Conservation (phyloP, 371 early-diverging fungal genomes). For the Mortierella sp. region DNA sequence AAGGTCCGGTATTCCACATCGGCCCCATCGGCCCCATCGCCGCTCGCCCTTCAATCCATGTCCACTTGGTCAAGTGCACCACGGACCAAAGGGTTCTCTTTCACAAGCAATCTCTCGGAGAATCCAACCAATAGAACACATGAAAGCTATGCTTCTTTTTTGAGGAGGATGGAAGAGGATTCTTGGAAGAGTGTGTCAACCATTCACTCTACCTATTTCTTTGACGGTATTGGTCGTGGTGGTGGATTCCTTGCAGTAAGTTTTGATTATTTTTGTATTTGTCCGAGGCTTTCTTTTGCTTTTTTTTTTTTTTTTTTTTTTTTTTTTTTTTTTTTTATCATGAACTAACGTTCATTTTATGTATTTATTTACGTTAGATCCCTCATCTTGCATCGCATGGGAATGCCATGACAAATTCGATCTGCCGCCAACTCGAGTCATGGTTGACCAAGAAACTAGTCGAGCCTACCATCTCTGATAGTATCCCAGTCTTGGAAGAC, state of each 20-base stretch:
- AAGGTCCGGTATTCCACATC: constrained; percentile 26
- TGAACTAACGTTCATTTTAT: too few species aligned
- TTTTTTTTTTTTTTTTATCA: not conserved
- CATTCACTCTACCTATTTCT: constrained; percentile 46
- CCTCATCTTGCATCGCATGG: constrained; percentile 51
- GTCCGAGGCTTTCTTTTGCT: not conserved
- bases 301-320: too few species aligned
- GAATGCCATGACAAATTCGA: constrained; percentile 40
- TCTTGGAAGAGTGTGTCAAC: constrained; percentile 50
- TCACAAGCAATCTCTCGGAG: constrained; percentile 16
- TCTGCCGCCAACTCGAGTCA: constrained; percentile 36
- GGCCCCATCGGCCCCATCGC: constrained; percentile 15
- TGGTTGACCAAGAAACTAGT: constrained; percentile 49
- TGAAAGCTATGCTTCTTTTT: constrained; percentile 22
- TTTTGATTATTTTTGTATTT: not conserved
- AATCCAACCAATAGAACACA: constrained; percentile 16
- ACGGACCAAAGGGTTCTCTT: constrained; percentile 17
- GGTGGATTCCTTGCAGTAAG: constrained; percentile 49
- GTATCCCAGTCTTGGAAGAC: constrained; percentile 44
- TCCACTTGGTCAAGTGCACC: constrained; percentile 5
- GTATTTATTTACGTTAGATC: too few species aligned
- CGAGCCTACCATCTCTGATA: constrained; percentile 49
- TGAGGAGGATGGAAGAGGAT: constrained; percentile 32
- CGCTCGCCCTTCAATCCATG: constrained; percentile 9
- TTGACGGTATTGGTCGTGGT: constrained; percentile 50